phyloP scores from a whole-genome alignment of 2,329 filamentous ascomycete species.

The Fusarium sp. region DNA sequence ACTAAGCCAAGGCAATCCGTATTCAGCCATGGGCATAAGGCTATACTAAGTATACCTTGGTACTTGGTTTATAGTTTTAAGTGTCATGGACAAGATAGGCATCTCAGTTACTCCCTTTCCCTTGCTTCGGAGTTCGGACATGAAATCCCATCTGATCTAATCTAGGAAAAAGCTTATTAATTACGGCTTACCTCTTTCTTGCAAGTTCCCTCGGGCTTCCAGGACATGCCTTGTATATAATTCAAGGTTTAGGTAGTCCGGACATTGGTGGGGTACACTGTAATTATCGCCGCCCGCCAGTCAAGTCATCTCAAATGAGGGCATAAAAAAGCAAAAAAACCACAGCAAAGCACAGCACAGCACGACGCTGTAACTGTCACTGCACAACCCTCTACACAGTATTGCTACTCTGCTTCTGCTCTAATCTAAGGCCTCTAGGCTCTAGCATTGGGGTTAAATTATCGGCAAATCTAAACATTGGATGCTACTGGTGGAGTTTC shows the following conservation, averaged over 20 bases:
- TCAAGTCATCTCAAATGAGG: not conserved
- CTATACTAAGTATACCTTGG: not conserved
- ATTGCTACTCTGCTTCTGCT: not conserved
- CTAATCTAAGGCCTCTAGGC: not conserved
- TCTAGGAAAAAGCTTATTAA: not conserved
- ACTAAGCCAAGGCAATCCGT: too few relatives aligned
- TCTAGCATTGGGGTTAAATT: not conserved
- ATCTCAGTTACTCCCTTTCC: not conserved
- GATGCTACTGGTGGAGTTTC: slow-evolving; percentile 1
- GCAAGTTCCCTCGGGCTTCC: not conserved
- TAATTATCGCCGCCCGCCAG: not conserved
- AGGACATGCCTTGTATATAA: not conserved
- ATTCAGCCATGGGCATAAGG: not conserved
- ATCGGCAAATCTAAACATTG: not conserved
- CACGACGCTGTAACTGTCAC: not conserved
- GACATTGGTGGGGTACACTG: not conserved
- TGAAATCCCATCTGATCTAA: not conserved
- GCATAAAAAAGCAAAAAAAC: not conserved
- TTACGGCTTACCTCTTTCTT: not conserved
- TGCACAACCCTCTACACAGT: not conserved
- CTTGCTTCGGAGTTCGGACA: not conserved
- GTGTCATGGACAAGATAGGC: not conserved
- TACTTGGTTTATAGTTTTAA: too few relatives aligned
- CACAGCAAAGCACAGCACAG: not conserved
- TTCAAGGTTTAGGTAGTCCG: not conserved